Conservation (phyloP, 2,329 filamentous ascomycete species). For the Stagonosporopsis cucurbitacearum region DNA sequence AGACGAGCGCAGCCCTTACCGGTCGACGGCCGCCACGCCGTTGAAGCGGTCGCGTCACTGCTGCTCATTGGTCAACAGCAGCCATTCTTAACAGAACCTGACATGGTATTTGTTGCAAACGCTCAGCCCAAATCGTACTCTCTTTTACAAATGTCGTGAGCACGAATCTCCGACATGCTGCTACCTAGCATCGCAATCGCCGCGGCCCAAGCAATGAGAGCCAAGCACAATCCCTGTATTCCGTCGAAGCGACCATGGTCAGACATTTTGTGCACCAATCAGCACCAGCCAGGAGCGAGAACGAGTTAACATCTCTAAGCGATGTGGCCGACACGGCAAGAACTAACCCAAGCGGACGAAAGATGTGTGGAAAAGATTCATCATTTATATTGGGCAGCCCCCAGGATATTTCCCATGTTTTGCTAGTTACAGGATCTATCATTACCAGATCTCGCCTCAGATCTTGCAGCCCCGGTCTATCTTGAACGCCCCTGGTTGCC, state of each 20-base stretch:
- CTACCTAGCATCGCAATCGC: background rate
- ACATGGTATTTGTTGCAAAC: slow-evolving; percentile 2
- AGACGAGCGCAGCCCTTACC: background rate
- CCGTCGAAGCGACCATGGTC: slow-evolving; percentile 7
- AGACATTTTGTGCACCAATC: slow-evolving; percentile 15
- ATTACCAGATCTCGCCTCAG: background rate
- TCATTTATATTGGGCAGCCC: slow-evolving; percentile 1
- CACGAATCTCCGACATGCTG: slow-evolving; percentile 1
- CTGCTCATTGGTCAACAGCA: background rate
- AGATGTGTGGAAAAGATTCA: slow-evolving; percentile 6
- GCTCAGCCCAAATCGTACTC: slow-evolving; percentile 1
- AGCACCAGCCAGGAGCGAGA: slow-evolving; percentile 15
- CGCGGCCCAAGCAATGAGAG: background rate
- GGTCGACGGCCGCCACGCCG: background rate
- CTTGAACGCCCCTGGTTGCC: background rate
- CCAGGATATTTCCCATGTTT: background rate
- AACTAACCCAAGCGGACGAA: slow-evolving; percentile 4
- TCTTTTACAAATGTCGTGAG: background rate
- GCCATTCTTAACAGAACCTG: background rate
- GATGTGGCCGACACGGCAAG: slow-evolving; percentile 13
- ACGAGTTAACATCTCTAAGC: slow-evolving; percentile 11
- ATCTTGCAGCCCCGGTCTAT: background rate
- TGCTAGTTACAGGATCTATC: background rate
- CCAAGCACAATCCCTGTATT: slow-evolving; percentile 1
- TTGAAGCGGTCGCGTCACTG: background rate